phyloP scores from a whole-genome alignment of 495 filamentous ascomycete species.

The Xylaria intraflava region DNA sequence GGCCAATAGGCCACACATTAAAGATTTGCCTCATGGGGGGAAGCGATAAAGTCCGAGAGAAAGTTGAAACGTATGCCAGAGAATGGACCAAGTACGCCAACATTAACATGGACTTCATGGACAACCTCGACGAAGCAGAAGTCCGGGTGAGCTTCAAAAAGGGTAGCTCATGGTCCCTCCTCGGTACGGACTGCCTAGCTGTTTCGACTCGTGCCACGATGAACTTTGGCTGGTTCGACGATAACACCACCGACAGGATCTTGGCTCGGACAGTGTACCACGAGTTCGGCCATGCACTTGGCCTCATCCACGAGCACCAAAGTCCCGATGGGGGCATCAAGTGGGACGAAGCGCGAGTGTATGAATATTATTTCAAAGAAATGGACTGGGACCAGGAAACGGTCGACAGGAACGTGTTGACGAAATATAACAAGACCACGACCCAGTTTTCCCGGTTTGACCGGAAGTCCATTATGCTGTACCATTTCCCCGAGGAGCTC shows the following conservation, averaged over 20 bases:
- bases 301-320: conserved; percentile 22
- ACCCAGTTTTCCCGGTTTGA: neutral
- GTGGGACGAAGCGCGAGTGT: conserved; percentile 15
- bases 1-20: neutral
- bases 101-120: conserved; percentile 16
- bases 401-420: neutral
- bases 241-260: conserved; percentile 12
- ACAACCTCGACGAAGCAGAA: neutral
- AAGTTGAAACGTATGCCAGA: conserved; percentile 14
- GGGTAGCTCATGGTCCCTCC: neutral
- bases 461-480: conserved; percentile 1
- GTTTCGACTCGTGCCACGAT: neutral
- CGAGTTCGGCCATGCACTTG: conserved; percentile 25
- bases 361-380: neutral
- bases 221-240: conserved; percentile 11
- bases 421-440: neutral
- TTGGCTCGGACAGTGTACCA: conserved; percentile 15
- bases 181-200: neutral
- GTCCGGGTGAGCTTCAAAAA: conserved; percentile 1
- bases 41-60: neutral
- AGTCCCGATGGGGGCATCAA: conserved; percentile 12
- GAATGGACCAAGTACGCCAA: conserved; percentile 17
- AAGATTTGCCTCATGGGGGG: neutral
- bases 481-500: neutral
- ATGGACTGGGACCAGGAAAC: neutral